Base-by-base conservation (phyloP, 23 red algal species). In the Gracilaria gracilis region DNA sequence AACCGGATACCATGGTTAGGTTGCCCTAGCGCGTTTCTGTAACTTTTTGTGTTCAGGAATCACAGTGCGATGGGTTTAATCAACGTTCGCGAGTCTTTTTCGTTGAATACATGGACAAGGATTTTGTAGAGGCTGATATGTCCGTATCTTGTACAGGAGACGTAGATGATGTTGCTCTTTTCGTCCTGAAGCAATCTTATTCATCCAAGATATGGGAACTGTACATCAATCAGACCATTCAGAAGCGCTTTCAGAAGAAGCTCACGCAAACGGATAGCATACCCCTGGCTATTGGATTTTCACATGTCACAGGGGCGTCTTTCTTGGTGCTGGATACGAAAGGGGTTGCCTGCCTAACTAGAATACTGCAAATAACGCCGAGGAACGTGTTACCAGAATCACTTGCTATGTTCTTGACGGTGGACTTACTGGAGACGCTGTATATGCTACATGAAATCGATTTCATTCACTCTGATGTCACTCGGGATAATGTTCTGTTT, bases 381-480 rank as follows among this genome's bases (percentile, higher is more conserved):
- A 58, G 47, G 20, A 50, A 61, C 27, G 62, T 75, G 24, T 67
- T 92, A 17, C 59, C 89, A 75, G 89, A 92, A 51, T 25, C 77
- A 33, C n/a, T 84, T 17, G 66, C 80, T 51, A 92, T 92, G 89
- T 62, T 83, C 40, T 76, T 92, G n/a, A 57, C 75, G 28, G 80
- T 84, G 9, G 89, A 92, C 66, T 62, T 92, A 34, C 50, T 92
- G 48, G 57, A 76, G 9, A 61, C 89, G 31, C 16, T 92, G 2
- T 77, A 67, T 19, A 54, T 55, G n/a, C 31, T 92, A 28, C 89
- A 92, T 76, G 37, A 27, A 46, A 75, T 65, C 20, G 79, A 79
- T 23, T 48, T 92, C 40, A 79, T 92, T 83, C 89, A 92, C 64
- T 31, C 61, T 7, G 77, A 83, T 75, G 67, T 92, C 24, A 92